Conservation (phyloP, 2,329 filamentous ascomycete genomes). For the Fusarium incarnatum region DNA sequence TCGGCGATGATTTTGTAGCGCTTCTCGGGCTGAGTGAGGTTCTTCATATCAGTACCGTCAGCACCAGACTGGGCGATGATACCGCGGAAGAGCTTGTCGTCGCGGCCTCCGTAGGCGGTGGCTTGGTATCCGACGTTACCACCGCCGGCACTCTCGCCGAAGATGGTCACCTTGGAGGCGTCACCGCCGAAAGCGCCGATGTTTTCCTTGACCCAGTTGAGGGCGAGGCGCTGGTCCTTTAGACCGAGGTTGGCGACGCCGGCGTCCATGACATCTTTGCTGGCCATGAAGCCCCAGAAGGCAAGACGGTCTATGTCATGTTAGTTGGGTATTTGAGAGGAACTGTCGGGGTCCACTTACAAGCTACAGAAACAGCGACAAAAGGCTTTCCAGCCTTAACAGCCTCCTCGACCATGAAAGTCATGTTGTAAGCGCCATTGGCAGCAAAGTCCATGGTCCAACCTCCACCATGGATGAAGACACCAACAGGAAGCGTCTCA, state of each 20-base stretch:
- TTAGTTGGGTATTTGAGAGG: rapidly evolving
- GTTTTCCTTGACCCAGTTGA: constrained; percentile 63
- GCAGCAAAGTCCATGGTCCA: constrained; percentile 54
- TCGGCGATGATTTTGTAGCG: constrained; percentile 41
- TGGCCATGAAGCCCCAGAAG: constrained; percentile 61
- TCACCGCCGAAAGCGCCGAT: constrained; percentile 59
- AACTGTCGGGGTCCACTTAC: not conserved
- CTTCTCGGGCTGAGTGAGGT: constrained; percentile 17
- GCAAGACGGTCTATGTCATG: constrained; percentile 31
- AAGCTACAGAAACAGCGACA: constrained; percentile 38
- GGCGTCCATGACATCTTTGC: constrained; percentile 53
- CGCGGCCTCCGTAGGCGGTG: constrained; percentile 62
- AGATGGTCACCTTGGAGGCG: constrained; percentile 60
- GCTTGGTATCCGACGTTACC: constrained; percentile 62
- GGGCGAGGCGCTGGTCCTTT: constrained; percentile 61
- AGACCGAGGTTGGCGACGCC: constrained; percentile 60
- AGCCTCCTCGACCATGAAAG: constrained; percentile 64
- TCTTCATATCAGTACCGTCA: constrained; percentile 46
- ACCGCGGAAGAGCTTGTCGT: constrained; percentile 66
- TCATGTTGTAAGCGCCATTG: constrained; percentile 69
- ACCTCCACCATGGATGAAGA: constrained; percentile 54
- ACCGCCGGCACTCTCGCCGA: constrained; percentile 59
- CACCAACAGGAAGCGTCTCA: constrained; percentile 41
- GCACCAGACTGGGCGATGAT: constrained; percentile 63
- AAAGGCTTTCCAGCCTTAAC: constrained; percentile 42